Evolutionary conservation across 2,329 filamentous ascomycete species (phyloP).

Genomic region (Phialophora verrucosa): DNA sequence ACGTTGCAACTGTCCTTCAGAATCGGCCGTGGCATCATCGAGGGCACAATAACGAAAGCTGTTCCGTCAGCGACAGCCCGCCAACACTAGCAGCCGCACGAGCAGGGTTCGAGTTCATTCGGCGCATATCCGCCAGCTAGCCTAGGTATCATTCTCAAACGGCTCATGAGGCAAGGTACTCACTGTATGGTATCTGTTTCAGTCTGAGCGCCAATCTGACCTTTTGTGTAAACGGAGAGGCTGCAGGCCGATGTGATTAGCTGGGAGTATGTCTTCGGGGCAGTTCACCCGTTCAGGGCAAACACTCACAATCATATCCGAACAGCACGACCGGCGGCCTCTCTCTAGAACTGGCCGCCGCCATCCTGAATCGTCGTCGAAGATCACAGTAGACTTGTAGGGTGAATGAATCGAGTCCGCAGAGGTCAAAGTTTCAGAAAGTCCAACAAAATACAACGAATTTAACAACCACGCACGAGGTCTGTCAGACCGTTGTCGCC

Average conservation of each 20-base stretch:
- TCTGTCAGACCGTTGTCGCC: not conserved
- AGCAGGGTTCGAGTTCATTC: not conserved
- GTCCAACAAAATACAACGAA: not conserved
- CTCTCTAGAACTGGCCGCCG: not conserved
- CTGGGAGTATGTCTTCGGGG: not conserved
- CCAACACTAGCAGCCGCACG: not conserved
- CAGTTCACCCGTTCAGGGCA: not conserved
- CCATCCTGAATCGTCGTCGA: not conserved
- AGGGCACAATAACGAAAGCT: constrained; percentile 49
- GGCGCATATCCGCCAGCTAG: not conserved
- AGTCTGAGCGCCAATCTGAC: constrained; percentile 29
- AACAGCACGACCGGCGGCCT: constrained; percentile 35
- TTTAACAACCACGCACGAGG: not conserved
- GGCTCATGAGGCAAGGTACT: not conserved
- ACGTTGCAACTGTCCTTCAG: constrained; percentile 64
- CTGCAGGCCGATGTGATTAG: constrained; percentile 7
- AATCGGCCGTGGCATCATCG: constrained; percentile 69
- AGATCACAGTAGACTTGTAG: not conserved
- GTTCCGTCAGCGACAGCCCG: not conserved
- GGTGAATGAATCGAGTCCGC: not conserved
- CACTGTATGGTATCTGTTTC: constrained; percentile 37
- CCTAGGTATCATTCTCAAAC: not conserved
- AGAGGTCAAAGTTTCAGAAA: not conserved
- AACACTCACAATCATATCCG: constrained; percentile 37
- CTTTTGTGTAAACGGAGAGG: constrained; percentile 37